These are phyloP conservation scores for Liriodendron chinense DNA, from an alignment of 164 flowering plant genomes.

Conservation along the genomic window DNA sequence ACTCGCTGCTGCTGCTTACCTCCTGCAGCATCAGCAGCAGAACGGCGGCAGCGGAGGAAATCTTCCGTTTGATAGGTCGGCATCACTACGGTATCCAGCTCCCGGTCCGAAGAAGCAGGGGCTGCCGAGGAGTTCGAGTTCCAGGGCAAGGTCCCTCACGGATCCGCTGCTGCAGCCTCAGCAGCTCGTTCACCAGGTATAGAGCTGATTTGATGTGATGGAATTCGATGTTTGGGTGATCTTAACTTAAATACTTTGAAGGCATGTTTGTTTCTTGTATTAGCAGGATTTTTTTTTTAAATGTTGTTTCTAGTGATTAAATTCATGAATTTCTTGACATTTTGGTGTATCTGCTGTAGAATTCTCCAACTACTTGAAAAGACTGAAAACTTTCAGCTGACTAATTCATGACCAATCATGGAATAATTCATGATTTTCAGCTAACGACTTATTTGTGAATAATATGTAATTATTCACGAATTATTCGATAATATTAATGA, in stretches of 20 bases:
- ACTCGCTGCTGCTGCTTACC: slow-evolving; percentile 64
- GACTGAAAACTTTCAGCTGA: too few species aligned
- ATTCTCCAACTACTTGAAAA: background rate
- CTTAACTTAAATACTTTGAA: background rate
- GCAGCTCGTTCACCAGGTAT: slow-evolving; percentile 83
- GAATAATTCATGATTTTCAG: too few species aligned
- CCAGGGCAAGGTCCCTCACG: slow-evolving; percentile 68
- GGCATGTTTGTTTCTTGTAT: background rate
- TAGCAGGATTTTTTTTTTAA: background rate
- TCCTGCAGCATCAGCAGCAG: slow-evolving; percentile 43
- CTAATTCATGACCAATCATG: too few species aligned
- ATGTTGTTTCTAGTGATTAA: background rate
- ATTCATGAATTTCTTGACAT: background rate
- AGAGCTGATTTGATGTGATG: background rate
- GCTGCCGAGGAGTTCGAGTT: slow-evolving; percentile 82
- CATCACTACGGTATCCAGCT: slow-evolving; percentile 56
- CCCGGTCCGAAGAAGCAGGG: slow-evolving; percentile 39
- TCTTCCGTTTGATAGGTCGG: slow-evolving; percentile 65
- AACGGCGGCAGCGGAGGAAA: slow-evolving; percentile 22
- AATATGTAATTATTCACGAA: too few species aligned
- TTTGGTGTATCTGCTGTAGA: background rate
- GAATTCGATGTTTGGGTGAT: background rate
- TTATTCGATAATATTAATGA: too few species aligned
- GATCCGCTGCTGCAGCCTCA: slow-evolving; percentile 90
- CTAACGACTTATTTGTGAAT: too few species aligned